Evolutionary conservation across 2,329 filamentous ascomycete genomes (phyloP).

Genomic region (Hypoxylon sp.): DNA sequence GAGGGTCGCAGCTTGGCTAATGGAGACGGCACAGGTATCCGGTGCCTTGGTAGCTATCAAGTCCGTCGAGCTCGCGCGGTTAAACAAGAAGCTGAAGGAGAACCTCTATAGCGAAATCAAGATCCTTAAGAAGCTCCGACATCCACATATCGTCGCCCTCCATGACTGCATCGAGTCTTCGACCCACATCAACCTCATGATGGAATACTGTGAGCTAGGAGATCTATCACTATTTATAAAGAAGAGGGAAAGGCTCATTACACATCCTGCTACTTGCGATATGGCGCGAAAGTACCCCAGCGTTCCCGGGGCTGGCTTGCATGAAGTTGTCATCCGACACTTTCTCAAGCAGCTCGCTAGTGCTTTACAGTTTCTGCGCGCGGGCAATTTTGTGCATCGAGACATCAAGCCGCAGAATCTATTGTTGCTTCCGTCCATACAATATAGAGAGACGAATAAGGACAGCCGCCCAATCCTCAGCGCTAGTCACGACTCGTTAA

Average conservation of each 20-base stretch:
- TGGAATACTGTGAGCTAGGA: slow-evolving; percentile 98
- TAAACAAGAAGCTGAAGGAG: slow-evolving; percentile 96
- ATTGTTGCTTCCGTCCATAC: slow-evolving; percentile 85
- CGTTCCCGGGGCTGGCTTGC: slow-evolving; percentile 83
- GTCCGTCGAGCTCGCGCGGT: slow-evolving; percentile 89
- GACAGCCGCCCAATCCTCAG: slow-evolving; percentile 79
- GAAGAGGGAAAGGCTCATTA: slow-evolving; percentile 85
- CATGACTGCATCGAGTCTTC: slow-evolving; percentile 93
- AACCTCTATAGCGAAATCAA: slow-evolving; percentile 96
- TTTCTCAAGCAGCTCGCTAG: slow-evolving; percentile 96
- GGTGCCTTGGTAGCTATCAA: slow-evolving; percentile 94
- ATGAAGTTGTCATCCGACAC: slow-evolving; percentile 96
- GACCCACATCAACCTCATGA: slow-evolving; percentile 93
- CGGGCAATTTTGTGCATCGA: slow-evolving; percentile 90
- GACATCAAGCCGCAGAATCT: slow-evolving; percentile 99
- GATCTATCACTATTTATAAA: slow-evolving; percentile 97
- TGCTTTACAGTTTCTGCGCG: slow-evolving; percentile 88
- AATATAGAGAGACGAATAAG: slow-evolving; percentile 74
- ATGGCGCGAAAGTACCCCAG: slow-evolving; percentile 96
- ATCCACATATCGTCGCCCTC: slow-evolving; percentile 96
- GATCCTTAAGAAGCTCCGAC: slow-evolving; percentile 92
- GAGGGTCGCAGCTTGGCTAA: slow-evolving; percentile 42
- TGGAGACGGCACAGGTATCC: slow-evolving; percentile 70
- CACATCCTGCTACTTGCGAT: slow-evolving; percentile 85
- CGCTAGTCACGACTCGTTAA: slow-evolving; percentile 83